Evolutionary conservation across 225 moss, liverwort and hornwort genomes (phyloP).

Genomic region (Marchantia polymorpha): DNA sequence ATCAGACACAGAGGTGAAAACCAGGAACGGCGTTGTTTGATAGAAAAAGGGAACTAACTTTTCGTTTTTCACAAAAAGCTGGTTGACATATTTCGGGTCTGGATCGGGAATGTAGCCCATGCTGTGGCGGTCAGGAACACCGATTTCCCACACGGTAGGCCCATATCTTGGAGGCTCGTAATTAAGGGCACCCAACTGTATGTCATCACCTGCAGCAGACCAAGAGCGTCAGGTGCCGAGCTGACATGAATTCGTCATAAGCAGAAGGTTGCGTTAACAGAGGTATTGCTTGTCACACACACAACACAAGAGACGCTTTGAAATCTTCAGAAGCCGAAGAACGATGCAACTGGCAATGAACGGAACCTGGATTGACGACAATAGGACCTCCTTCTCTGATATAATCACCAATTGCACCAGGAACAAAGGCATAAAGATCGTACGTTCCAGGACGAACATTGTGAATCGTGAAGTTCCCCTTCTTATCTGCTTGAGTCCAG

Average conservation of each 20-base stretch:
- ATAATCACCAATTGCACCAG: constrained; percentile 41
- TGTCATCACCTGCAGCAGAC: constrained; percentile 36
- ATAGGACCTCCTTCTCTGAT: constrained; percentile 36
- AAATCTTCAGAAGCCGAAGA: too few species aligned
- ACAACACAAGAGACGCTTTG: too few species aligned
- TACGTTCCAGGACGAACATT: constrained; percentile 49
- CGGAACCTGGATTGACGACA: constrained; percentile 43
- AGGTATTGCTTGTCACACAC: too few species aligned
- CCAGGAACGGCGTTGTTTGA: not conserved
- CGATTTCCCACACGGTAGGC: constrained; percentile 70
- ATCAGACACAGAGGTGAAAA: too few species aligned
- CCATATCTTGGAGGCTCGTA: constrained; percentile 56
- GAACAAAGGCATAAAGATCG: constrained; percentile 61
- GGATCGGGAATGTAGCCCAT: constrained; percentile 59
- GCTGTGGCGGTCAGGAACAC: constrained; percentile 60
- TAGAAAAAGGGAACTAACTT: constrained; percentile 34
- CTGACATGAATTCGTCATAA: not conserved
- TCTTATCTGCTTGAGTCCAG: constrained; percentile 58
- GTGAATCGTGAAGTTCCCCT: constrained; percentile 42
- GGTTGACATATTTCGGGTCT: constrained; percentile 34
- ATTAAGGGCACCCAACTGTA: constrained; percentile 44
- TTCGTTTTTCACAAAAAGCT: constrained; percentile 39
- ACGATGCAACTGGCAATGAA: not conserved
- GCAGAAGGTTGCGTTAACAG: too few species aligned
- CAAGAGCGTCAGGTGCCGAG: not conserved